phyloP scores from a whole-genome alignment of 345 rosid genomes.

The Gossypium sturtianum region DNA sequence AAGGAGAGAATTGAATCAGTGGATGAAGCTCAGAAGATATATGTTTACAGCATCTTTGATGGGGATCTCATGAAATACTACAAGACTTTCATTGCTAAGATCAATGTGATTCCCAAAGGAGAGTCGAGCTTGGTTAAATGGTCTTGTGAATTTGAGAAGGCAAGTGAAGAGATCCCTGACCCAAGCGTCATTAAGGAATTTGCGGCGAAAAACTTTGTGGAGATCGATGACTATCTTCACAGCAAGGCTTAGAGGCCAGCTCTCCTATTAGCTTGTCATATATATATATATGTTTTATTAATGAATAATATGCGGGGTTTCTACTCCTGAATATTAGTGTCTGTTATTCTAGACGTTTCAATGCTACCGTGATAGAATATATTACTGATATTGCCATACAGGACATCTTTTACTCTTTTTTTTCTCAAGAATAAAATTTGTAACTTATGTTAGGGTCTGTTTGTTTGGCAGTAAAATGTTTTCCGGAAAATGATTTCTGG shows the following conservation, averaged over 20 bases:
- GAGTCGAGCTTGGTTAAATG: conserved; percentile 69
- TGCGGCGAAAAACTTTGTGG: conserved; percentile 61
- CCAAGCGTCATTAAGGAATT: conserved; percentile 75
- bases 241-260: conserved; percentile 22
- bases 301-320: not conserved
- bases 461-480: no score
- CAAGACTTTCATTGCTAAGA: conserved; percentile 56
- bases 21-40: conserved; percentile 47
- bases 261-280: not conserved
- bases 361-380: not conserved
- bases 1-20: conserved; percentile 69
- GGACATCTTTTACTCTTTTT: no score
- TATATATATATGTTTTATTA: not conserved
- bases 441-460: not conserved
- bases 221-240: conserved; percentile 56
- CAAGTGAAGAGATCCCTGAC: conserved; percentile 59
- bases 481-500: no score
- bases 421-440: not conserved
- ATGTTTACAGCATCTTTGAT: conserved; percentile 53
- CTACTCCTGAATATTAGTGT: not conserved
- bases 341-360: not conserved
- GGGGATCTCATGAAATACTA: conserved; percentile 79
- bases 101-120: conserved; percentile 50
- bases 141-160: conserved; percentile 69
- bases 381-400: not conserved